phyloP scores from a whole-genome alignment of 352 stramenopile genomes.

The Phytophthora idaei region DNA sequence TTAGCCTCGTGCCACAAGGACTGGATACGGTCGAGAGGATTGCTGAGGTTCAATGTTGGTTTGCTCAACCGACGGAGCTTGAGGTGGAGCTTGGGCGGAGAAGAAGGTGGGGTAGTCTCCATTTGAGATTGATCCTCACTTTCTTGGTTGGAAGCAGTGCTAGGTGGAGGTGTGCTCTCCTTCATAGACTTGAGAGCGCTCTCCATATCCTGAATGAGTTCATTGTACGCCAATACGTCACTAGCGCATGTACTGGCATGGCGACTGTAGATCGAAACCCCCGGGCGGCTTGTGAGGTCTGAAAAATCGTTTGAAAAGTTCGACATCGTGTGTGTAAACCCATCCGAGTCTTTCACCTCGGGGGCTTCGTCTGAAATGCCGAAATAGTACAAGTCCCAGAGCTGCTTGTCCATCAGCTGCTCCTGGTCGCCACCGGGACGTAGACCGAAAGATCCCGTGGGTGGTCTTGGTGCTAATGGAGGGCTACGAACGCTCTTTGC shows the following conservation, averaged over 20 bases:
- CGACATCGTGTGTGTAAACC: constrained; percentile 22
- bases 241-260: constrained; percentile 59
- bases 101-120: constrained; percentile 8
- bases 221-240: constrained; percentile 68
- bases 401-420: constrained; percentile 57
- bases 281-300: constrained; percentile 33
- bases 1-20: constrained; percentile 34
- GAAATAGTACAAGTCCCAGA: constrained; percentile 62
- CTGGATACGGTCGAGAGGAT: constrained; percentile 33
- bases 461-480: constrained; percentile 14
- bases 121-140: constrained; percentile 13
- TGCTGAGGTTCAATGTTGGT: constrained; percentile 23
- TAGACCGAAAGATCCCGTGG: constrained; percentile 18
- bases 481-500: constrained; percentile 1
- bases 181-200: constrained; percentile 33
- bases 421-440: constrained; percentile 33
- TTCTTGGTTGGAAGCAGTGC: constrained; percentile 27
- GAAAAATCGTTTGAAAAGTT: constrained; percentile 33
- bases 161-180: constrained; percentile 15
- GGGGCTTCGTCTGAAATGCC: constrained; percentile 50
- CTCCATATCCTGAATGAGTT: constrained; percentile 72
- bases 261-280: constrained; percentile 48
- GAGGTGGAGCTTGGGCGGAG: constrained; percentile 29
- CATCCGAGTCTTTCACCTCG: constrained; percentile 12
- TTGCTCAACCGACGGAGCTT: constrained; percentile 30